Evolutionary conservation across 495 filamentous ascomycete species (phyloP), one percentile per base, ranked within the genome.

Genomic region (Neurospora africana): DNA sequence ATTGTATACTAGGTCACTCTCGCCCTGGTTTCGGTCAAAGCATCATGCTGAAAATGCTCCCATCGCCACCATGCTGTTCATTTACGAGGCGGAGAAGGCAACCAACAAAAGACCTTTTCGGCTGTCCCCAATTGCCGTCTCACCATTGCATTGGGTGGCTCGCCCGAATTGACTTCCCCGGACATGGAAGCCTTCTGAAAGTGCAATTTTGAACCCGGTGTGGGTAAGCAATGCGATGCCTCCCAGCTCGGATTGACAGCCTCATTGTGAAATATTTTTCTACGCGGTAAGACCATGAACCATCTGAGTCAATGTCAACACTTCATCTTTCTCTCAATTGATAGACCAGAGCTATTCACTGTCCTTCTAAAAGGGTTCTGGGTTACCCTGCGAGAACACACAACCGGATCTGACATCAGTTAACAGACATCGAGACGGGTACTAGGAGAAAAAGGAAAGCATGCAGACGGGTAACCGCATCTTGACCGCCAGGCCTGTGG

Each of bases 401-500:
- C 13, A 61, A 19, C 7, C 13, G 13, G 15, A 19, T 61, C 53
- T 33, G 27, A 61, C 53, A 61, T 61, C 27, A 61, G 23, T 61
- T 61, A 17, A 19, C 53, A 61, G 27, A 27, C 15, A 61, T 61
- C 53, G 2, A 74, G 58, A 53, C 53, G 68, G 58, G 37, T 15
- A n/a, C 30, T 19, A 21, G 36, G 61, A 40, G 36, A 44, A 69
- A 44, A 69, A 61, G 21, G n/a, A 47, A 69, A 72, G n/a, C 43
- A 69, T 44, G 33, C 43, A 27, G 35, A 44, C 73, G 75, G 73
- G 33, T 65, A 72, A 61, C 70, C 44, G 73, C 75, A 71, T 72
- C 58, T 74, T 74, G 73, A 72, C 73, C 75, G 73, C 73, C 70
- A 43, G 71, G 74, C 70, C 58, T 65, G 15, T 65, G 53, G 17